Evolutionary conservation across 2,329 filamentous ascomycete genomes (phyloP), one percentile per base, ranked within the genome.

Genomic region (Cladosporium sp.): DNA sequence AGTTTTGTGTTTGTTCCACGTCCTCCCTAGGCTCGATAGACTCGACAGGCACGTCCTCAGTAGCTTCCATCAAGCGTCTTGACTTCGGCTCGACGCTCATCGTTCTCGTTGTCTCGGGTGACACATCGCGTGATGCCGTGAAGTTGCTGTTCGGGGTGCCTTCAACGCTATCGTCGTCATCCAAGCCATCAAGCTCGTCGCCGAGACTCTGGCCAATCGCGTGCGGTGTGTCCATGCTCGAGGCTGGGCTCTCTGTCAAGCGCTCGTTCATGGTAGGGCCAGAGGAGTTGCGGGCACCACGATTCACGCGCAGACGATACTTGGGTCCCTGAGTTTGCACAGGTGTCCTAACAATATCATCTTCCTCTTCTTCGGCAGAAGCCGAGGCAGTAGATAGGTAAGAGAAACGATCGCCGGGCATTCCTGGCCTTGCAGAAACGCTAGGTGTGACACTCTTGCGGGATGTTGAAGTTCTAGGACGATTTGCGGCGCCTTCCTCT

Each of bases 311-410:
- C 57, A 93, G 78, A 55, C 89, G 88, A 73, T 90, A 88, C 61
- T 86, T 87, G 57, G 83, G 78, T 49, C 87, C 83, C 13, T 87
- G 80, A 25, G 79, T 76, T 57, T 85, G 82, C 28, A 84, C 77
- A 58, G 80, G 89, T 13, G 87, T 94, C 68, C 79, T 84, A 24
- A 83, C 70, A 19, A 64, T 55, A 78, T 81, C 59, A 15, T 83
- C 79, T 58, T 85, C 84, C 55, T 85, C 82, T 52, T 96, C 91
- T 60, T 83, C 91, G 3, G 82, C 87, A 25, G 91, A 95, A 1
- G 89, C 93, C 1, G 92, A 97, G 3, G 91, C 91, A 9, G 91
- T 96, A 74, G 91, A 97, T 67, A 90, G 81, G 74, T 89, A 90
- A 0, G 91, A 93, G 59, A 80, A 77, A 19, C 87, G 82, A 65